phyloP scores from a whole-genome alignment of 148 eudicot genomes.

The Fagopyrum tataricum region DNA sequence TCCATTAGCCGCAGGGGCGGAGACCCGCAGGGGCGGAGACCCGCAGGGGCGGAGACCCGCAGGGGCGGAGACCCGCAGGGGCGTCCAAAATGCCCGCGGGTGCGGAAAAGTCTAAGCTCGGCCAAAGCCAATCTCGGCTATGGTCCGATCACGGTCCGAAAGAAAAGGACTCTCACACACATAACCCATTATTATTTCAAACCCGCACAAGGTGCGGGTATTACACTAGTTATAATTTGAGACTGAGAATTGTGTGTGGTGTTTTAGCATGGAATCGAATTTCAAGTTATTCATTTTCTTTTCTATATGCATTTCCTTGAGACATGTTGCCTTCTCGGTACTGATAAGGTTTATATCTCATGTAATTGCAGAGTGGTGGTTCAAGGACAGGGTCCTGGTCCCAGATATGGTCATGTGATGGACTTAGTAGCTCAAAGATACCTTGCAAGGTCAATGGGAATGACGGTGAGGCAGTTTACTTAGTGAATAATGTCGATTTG shows the following conservation, averaged over 20 bases:
- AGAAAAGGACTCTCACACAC: too few relatives aligned
- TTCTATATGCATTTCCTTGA: neutral
- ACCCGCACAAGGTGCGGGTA: too few relatives aligned
- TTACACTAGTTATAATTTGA: too few relatives aligned
- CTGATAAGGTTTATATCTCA: neutral
- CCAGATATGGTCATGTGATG: slow-evolving; percentile 99
- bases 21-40: too few relatives aligned
- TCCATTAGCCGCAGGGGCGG: too few relatives aligned
- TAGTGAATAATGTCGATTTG: neutral
- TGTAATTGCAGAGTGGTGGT: slow-evolving; percentile 69
- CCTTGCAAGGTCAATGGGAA: slow-evolving; percentile 84
- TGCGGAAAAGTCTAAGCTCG: too few relatives aligned
- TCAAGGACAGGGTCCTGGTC: slow-evolving; percentile 98
- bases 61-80: too few relatives aligned
- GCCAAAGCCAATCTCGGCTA: too few relatives aligned
- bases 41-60: too few relatives aligned
- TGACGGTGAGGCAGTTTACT: slow-evolving; percentile 60
- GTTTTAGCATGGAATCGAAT: slow-evolving; percentile 1
- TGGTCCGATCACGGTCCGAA: too few relatives aligned
- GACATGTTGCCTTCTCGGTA: neutral
- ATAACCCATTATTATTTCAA: too few relatives aligned
- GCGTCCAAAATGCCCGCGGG: too few relatives aligned
- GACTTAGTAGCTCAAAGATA: slow-evolving; percentile 96
- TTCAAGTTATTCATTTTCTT: neutral
- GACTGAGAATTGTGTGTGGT: neutral